Evolutionary conservation across 2,329 filamentous ascomycete species (phyloP).

Genomic region (Dichotomopilus funicola): DNA sequence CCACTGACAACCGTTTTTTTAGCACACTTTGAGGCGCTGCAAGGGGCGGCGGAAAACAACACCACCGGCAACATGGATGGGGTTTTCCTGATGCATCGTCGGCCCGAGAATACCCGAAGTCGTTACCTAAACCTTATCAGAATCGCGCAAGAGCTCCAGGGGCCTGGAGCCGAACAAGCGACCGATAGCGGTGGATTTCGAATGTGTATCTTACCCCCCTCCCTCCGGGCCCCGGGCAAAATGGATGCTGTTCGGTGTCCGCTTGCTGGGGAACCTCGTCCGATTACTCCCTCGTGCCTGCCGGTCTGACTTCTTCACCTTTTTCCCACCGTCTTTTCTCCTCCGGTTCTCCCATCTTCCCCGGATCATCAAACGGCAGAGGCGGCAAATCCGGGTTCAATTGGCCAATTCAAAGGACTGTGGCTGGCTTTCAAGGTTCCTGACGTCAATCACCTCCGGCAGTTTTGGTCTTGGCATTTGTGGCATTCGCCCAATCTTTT

Average conservation of each 20-base stretch:
- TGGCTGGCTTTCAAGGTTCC: neutral
- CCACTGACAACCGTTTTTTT: neutral
- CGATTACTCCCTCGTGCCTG: too few species aligned
- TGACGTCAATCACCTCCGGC: conserved; percentile 7
- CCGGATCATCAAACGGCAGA: neutral
- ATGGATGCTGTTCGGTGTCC: too few species aligned
- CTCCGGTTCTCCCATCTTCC: neutral
- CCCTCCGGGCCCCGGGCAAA: too few species aligned
- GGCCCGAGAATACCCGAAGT: conserved; percentile 27
- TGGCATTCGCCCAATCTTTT: neutral
- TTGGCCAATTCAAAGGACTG: neutral
- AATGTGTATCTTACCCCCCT: neutral
- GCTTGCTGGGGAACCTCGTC: too few species aligned
- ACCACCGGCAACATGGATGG: neutral
- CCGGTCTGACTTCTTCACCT: neutral
- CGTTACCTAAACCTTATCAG: conserved; percentile 1
- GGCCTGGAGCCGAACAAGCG: neutral
- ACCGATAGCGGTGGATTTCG: conserved; percentile 10
- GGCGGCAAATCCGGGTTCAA: conserved; percentile 1
- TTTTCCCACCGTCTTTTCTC: neutral
- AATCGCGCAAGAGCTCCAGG: neutral
- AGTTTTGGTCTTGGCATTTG: conserved; percentile 10
- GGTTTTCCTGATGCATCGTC: neutral
- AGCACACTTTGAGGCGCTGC: neutral
- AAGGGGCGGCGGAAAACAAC: neutral